Percentiles rank a stretch among this genome's conserved stretches.
Conservation (phyloP, 148 eudicot genomes). For the Fagopyrum homotropicum region DNA sequence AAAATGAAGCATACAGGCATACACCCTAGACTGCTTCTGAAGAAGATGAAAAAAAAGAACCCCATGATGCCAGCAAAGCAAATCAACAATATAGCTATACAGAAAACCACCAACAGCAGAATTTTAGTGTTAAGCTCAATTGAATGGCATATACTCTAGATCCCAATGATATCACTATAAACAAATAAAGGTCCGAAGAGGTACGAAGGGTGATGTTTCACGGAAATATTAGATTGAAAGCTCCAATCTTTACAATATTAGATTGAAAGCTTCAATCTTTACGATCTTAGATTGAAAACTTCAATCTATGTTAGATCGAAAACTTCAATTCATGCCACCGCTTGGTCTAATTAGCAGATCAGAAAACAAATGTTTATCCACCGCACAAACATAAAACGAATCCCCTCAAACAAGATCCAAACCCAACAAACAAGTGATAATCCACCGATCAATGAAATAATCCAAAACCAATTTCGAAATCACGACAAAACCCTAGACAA, state of each 20-base stretch:
- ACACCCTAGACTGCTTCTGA: not conserved
- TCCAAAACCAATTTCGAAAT: not conserved
- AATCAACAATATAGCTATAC: not conserved
- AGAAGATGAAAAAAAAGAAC: not conserved
- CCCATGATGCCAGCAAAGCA: not conserved
- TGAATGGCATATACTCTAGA: not conserved
- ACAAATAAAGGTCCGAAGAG: not conserved
- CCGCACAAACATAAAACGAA: not conserved
- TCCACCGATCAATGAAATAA: not conserved
- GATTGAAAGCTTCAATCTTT: too few relatives aligned
- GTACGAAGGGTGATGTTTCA: not conserved
- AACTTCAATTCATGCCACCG: not conserved
- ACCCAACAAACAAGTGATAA: not conserved
- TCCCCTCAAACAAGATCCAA: not conserved
- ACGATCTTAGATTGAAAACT: too few relatives aligned
- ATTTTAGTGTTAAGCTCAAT: not conserved
- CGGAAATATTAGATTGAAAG: too few relatives aligned
- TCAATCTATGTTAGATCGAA: not conserved
- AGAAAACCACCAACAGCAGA: not conserved
- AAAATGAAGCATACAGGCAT: not conserved
- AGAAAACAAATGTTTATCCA: not conserved
- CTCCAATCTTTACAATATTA: too few relatives aligned
- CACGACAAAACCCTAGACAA: not conserved
- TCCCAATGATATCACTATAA: too few relatives aligned
- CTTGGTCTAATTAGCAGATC: not conserved